phyloP scores from a whole-genome alignment of 2,329 filamentous ascomycete genomes.

The Chalara sp. region DNA sequence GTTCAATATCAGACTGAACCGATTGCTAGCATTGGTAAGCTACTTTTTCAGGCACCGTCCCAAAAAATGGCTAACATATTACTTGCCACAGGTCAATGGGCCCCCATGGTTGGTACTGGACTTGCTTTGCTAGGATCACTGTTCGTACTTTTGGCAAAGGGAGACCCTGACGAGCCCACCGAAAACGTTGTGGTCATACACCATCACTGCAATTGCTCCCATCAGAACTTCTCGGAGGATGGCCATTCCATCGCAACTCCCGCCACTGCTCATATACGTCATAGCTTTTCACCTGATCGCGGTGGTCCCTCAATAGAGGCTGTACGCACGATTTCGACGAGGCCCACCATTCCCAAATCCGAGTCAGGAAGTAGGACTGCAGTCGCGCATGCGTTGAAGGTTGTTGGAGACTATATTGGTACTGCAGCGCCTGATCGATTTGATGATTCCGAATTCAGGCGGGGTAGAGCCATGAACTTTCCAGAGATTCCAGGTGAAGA shows the following conservation, averaged over 20 bases:
- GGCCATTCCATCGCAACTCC: conserved; percentile 1
- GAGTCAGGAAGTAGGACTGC: conserved; percentile 30
- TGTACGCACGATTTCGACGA: background rate
- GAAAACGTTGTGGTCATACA: background rate
- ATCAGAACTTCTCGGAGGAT: conserved; percentile 2
- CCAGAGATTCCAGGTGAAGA: conserved; percentile 50
- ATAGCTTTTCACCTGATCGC: conserved; percentile 6
- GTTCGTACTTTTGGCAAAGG: conserved; percentile 38
- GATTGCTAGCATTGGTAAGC: conserved; percentile 51
- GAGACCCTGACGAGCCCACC: conserved; percentile 2
- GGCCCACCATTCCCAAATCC: background rate
- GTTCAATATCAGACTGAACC: conserved; percentile 55
- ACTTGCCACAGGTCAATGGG: conserved; percentile 45
- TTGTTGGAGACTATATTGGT: conserved; percentile 38
- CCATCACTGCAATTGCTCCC: background rate
- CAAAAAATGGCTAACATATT: conserved; percentile 17
- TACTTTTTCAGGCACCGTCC: background rate
- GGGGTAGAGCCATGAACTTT: conserved; percentile 40
- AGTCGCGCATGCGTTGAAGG: conserved; percentile 36
- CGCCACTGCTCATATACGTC: background rate
- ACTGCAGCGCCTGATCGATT: conserved; percentile 40
- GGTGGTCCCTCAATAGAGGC: conserved; percentile 4
- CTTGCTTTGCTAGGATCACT: conserved; percentile 53
- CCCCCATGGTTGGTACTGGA: conserved; percentile 49
- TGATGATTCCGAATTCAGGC: conserved; percentile 42